A percentile compares a stretch with the other conserved stretches of the same genome.
Conservation (phyloP, 169 alveolate species). For the Eimeria acervulina region DNA sequence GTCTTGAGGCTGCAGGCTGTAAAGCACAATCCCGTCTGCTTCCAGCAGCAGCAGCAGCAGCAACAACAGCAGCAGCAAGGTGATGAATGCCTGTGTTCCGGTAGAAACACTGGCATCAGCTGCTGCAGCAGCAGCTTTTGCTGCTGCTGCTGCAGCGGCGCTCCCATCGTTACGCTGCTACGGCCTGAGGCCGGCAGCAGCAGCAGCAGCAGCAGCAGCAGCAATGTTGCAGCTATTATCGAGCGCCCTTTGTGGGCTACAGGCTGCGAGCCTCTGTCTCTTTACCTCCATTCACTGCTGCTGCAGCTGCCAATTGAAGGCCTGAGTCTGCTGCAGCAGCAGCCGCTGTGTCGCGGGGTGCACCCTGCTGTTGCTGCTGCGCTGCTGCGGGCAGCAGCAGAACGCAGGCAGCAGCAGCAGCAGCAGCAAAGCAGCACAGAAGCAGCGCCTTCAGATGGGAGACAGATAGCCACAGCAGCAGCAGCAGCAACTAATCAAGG, state of each 20-base stretch:
- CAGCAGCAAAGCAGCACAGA: slow-evolving; percentile 51
- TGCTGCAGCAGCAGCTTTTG: slow-evolving; percentile 2
- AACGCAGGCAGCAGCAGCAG: slow-evolving; percentile 56
- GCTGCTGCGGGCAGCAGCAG: slow-evolving; percentile 49
- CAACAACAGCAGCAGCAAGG: slow-evolving; percentile 41
- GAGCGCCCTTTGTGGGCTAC: slow-evolving; percentile 65
- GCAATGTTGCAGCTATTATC: not conserved
- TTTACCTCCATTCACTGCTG: slow-evolving; percentile 16
- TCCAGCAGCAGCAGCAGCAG: slow-evolving; percentile 32
- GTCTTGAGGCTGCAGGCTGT: slow-evolving; percentile 65
- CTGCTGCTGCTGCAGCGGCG: slow-evolving; percentile 4
- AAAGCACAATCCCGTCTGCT: not conserved
- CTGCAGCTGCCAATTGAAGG: slow-evolving; percentile 68
- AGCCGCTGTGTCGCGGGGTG: slow-evolving; percentile 56
- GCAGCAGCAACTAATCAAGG: not conserved
- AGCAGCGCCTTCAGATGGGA: not conserved
- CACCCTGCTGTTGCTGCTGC: slow-evolving; percentile 67
- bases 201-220: slow-evolving; percentile 76
- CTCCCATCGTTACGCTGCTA: slow-evolving; percentile 30
- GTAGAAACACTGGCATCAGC: slow-evolving; percentile 6
- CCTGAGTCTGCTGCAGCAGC: slow-evolving; percentile 44
- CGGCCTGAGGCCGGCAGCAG: not conserved
- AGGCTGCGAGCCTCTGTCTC: slow-evolving; percentile 35
- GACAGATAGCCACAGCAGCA: not conserved
- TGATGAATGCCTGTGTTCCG: not conserved